phyloP scores from a whole-genome alignment of 106 monocot genomes.

The Posidonia australis region DNA sequence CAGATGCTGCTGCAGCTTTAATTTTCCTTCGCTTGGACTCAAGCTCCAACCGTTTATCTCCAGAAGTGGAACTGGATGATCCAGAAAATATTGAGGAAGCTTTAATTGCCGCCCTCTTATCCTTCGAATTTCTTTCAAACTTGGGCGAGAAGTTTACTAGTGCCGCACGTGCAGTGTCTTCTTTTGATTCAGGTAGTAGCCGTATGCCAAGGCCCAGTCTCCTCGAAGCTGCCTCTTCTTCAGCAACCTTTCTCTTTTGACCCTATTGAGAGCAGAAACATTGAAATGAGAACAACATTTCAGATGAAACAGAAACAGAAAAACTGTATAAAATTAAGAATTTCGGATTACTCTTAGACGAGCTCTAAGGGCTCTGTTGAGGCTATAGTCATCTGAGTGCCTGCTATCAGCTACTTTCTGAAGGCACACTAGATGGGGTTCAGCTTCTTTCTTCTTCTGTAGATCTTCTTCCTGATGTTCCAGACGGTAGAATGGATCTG shows the following conservation, averaged over 20 bases:
- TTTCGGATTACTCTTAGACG: slow-evolving; percentile 50
- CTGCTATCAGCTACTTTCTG: slow-evolving; percentile 75
- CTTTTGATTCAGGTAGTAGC: slow-evolving; percentile 63
- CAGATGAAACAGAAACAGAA: neutral
- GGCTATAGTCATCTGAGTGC: slow-evolving; percentile 74
- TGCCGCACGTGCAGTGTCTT: slow-evolving; percentile 52
- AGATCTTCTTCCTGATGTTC: slow-evolving; percentile 92
- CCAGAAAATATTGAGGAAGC: slow-evolving; percentile 78
- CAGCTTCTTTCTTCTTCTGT: slow-evolving; percentile 93
- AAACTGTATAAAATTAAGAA: neutral
- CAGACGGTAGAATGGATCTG: slow-evolving; percentile 88
- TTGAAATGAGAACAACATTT: neutral
- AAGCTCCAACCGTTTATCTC: slow-evolving; percentile 33
- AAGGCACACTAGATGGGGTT: slow-evolving; percentile 74
- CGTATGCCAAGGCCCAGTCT: slow-evolving; percentile 78
- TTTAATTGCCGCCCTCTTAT: slow-evolving; percentile 74
- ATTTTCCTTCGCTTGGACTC: slow-evolving; percentile 64
- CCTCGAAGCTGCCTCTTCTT: slow-evolving; percentile 59
- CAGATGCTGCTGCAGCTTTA: slow-evolving; percentile 38
- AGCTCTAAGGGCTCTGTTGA: slow-evolving; percentile 76
- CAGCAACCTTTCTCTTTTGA: slow-evolving; percentile 70
- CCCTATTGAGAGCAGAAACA: slow-evolving; percentile 18
- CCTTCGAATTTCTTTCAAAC: slow-evolving; percentile 66
- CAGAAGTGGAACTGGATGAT: slow-evolving; percentile 16
- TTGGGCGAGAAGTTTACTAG: slow-evolving; percentile 53